A percentile compares a stretch with the other conserved stretches of the same genome.
Evolutionary conservation across 371 early-diverging fungal species (phyloP).

Genomic region (Mucor sp.): DNA sequence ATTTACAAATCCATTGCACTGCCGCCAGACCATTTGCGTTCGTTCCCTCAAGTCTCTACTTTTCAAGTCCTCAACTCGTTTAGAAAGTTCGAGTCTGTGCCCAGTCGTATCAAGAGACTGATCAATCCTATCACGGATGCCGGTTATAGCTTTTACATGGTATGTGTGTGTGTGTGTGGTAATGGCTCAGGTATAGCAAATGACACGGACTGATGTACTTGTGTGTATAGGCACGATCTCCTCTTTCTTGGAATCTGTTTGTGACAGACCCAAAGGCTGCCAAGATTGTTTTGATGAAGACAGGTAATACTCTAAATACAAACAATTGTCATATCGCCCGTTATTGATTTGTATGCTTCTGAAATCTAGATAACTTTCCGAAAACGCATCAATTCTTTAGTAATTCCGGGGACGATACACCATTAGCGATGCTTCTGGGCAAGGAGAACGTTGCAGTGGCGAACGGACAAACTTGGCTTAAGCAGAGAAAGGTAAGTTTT

Average conservation of each 20-base stretch:
- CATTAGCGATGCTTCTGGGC: constrained; percentile 29
- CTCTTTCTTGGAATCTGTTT: constrained; percentile 33
- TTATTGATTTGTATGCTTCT: not conserved
- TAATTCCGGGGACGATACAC: constrained; percentile 4
- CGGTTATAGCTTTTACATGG: constrained; percentile 2
- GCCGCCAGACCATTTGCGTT: constrained; percentile 2
- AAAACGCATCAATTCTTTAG: constrained; percentile 9
- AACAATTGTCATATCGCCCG: not conserved
- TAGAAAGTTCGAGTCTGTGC: not conserved
- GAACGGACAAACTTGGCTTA: constrained; percentile 44
- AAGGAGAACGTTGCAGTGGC: constrained; percentile 27
- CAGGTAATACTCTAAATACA: constrained; percentile 26
- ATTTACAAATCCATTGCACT: not conserved
- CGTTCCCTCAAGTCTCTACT: not conserved
- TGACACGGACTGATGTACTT: not conserved
- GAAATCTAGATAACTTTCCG: constrained; percentile 12
- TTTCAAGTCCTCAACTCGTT: constrained; percentile 1
- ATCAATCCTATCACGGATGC: not conserved
- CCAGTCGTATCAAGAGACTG: not conserved
- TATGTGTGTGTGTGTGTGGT: constrained; percentile 23
- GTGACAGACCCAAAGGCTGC: constrained; percentile 35
- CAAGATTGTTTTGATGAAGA: constrained; percentile 26
- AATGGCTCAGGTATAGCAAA: not conserved
- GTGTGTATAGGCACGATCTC: constrained; percentile 17
- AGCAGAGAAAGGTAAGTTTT: constrained; percentile 34